phyloP scores from a whole-genome alignment of 2,329 filamentous ascomycete species.

The Sarocladiaceae sp. region DNA sequence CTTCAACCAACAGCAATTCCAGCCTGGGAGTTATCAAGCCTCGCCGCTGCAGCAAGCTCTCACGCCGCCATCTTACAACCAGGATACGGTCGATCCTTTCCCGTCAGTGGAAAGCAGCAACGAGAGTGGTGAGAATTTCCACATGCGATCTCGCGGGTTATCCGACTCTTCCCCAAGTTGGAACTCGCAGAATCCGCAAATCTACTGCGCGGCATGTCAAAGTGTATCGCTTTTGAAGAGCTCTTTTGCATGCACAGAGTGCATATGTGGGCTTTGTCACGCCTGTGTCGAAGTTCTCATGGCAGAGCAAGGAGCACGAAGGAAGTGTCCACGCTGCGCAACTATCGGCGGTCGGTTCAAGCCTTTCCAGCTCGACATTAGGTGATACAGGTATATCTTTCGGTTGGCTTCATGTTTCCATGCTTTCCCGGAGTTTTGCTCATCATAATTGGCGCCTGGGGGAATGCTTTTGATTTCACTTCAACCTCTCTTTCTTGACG shows the following conservation, averaged over 20 bases:
- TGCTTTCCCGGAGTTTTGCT: constrained; percentile 4
- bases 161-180: constrained; percentile 68
- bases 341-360: constrained; percentile 77
- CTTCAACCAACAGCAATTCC: constrained; percentile 54
- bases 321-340: constrained; percentile 73
- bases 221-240: constrained; percentile 70
- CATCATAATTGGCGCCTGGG: constrained; percentile 7
- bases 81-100: constrained; percentile 69
- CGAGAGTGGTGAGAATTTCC: constrained; percentile 64
- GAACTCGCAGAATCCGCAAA: constrained; percentile 71
- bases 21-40: constrained; percentile 65
- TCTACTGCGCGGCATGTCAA: constrained; percentile 87
- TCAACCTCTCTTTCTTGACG: background rate
- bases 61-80: constrained; percentile 70
- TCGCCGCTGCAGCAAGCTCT: constrained; percentile 87
- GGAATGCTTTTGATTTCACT: background rate
- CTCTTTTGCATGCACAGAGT: constrained; percentile 92
- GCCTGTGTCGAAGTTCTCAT: constrained; percentile 79
- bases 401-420: constrained; percentile 3
- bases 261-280: constrained; percentile 86
- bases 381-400: constrained; percentile 38
- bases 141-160: constrained; percentile 60
- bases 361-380: constrained; percentile 76
- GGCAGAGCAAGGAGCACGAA: constrained; percentile 66
- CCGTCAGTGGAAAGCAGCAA: constrained; percentile 78